Base-by-base conservation (phyloP, 2,329 filamentous ascomycete species). In the Calonectria pauciramosa region DNA sequence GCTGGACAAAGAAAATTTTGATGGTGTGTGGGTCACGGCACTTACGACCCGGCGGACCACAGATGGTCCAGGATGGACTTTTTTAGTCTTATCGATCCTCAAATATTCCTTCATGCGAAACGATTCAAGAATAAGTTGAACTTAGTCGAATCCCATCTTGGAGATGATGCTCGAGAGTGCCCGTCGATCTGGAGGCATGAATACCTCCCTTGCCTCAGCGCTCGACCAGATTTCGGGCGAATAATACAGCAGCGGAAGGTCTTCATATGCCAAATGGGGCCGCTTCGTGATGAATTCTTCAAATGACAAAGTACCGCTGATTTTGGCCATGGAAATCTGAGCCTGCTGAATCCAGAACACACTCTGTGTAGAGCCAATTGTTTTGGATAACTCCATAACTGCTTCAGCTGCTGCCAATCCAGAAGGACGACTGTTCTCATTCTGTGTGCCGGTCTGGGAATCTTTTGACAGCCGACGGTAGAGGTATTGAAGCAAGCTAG, bases 311-410 rank as follows among this genome's bases (percentile, higher is more conserved):
- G n/a, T 6, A 0, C 10, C 41, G 4, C 41, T 69, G 14, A 14
- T 30, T 0, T 70, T 44, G 20, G 76, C 64, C 67, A 81, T 16
- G 44, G 66, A 75, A 2, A 75, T 52, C 13, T 82, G 75, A 0
- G 81, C 74, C 38, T 82, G 77, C 68, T 79, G 81, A 0, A 79
- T 77, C 82, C 82, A 84, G 26, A 84, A 84, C 68, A 79, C 76
- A 18, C 77, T 74, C 56, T 80, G 78, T 0, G 82, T 83, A 14
- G 76, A 64, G 0, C 80, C 80, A 1, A 77, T n/a, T 8, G 66
- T 47, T 0, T 49, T 11, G 2, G 77, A 68, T 3, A 82, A 44
- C 28, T 81, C 79, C 54, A 81, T 5, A 0, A 76, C 79, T 9
- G 69, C 64, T 0, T 72, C 64, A 1, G 77, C 76, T 0, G 77